Evolutionary conservation across 495 filamentous ascomycete species (phyloP).

Genomic region (Penicillium goetzii): DNA sequence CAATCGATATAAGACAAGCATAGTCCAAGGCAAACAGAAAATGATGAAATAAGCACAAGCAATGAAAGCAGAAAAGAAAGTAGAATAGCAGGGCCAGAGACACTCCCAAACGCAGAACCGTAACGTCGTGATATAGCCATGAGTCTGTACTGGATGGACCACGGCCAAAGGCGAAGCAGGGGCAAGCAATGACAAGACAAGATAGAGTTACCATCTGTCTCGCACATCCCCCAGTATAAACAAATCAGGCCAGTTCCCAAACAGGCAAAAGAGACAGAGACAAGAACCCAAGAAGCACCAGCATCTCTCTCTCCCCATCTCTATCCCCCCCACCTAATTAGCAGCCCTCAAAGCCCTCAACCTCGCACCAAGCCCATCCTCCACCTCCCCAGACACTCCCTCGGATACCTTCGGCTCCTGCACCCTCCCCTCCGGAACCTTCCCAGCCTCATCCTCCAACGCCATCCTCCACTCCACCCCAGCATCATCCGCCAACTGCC

Average conservation of each 20-base stretch:
- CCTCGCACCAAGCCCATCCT: conserved; percentile 50
- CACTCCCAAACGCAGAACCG: conserved; percentile 11
- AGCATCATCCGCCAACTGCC: conserved; percentile 53
- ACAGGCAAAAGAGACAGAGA: background rate
- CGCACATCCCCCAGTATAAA: background rate
- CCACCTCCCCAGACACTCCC: conserved; percentile 38
- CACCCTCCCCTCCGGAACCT: conserved; percentile 16
- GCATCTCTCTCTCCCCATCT: background rate
- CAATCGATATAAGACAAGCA: background rate
- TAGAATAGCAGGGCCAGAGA: conserved; percentile 32
- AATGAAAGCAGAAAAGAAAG: background rate
- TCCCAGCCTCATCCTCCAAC: conserved; percentile 44
- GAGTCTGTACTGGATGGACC: background rate
- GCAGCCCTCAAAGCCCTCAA: conserved; percentile 49
- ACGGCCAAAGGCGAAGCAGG: background rate
- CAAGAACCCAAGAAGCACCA: background rate
- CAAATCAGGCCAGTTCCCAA: background rate
- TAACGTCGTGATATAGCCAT: conserved; percentile 14
- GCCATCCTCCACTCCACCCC: conserved; percentile 50
- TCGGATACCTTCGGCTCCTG: conserved; percentile 38
- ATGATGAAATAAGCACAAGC: background rate
- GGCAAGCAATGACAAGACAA: background rate
- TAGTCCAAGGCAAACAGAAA: background rate
- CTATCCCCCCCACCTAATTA: conserved; percentile 22
- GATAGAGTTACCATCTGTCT: background rate